Conservation (phyloP, 371 early-diverging fungal genomes). For the Mucor saturninus region DNA sequence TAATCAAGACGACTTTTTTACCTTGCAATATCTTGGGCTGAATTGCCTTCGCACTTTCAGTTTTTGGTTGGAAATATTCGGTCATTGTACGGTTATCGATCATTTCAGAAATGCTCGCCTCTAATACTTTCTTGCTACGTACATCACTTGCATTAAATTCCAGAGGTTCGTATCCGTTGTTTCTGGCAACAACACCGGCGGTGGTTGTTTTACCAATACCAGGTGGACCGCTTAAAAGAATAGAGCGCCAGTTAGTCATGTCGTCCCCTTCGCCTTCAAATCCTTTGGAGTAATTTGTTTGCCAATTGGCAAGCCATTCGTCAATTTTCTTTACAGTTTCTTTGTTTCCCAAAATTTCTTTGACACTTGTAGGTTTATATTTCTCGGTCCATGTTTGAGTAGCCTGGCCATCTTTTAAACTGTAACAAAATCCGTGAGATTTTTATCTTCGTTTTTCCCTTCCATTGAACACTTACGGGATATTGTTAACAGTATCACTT, state of each 20-base stretch:
- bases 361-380: slow-evolving; percentile 84
- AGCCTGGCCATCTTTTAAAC: not conserved
- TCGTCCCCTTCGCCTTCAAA: slow-evolving; percentile 24
- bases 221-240: slow-evolving; percentile 96
- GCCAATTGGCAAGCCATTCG: slow-evolving; percentile 28
- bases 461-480: not conserved
- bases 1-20: slow-evolving; percentile 83
- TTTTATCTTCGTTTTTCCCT: not conserved
- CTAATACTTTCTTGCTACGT: slow-evolving; percentile 88
- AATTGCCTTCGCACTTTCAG: slow-evolving; percentile 5
- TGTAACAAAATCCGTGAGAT: not conserved
- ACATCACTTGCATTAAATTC: slow-evolving; percentile 99
- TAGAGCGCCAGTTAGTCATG: slow-evolving; percentile 61
- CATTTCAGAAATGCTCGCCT: slow-evolving; percentile 61
- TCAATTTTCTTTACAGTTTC: slow-evolving; percentile 60
- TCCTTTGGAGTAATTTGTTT: slow-evolving; percentile 28
- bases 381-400: slow-evolving; percentile 90
- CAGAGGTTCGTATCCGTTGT: slow-evolving; percentile 82
- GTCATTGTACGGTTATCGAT: slow-evolving; percentile 75
- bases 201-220: slow-evolving; percentile 99
- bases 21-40: slow-evolving; percentile 17
- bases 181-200: slow-evolving; percentile 87
- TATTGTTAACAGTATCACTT: slow-evolving; percentile 3
- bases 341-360: slow-evolving; percentile 96
- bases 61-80: slow-evolving; percentile 56